Evolutionary conservation across 169 alveolate species (phyloP), one percentile per base, ranked within the genome.

Genomic region (Theileria equi): DNA sequence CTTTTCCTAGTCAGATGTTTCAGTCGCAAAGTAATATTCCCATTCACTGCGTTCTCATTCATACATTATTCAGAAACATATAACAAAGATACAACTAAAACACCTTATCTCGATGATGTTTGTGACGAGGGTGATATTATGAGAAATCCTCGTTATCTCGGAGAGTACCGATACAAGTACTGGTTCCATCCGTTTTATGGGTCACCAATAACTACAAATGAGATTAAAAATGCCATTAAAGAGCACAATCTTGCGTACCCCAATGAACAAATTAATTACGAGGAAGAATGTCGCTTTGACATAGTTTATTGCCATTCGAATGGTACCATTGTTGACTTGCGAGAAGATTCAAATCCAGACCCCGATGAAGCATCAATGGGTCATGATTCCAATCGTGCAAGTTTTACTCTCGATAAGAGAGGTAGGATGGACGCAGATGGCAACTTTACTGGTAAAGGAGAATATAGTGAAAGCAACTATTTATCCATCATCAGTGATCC

Each of bases 301-400:
- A 50, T 78, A 16, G 71, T 80, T 19, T 81, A 85, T 35, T 84
- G 87, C 52, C 92, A 85, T 63, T 85, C 92, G 13, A 84, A 85
- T 60, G 92, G 92, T 21, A 85, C 92, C 13, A 85, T 85, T 29
- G 84, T 85, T 59, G 70, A 85, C 43, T 77, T 85, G 25, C 84
- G 78, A 43, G 92, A 81, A 63, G 48, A 78, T 47, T 47, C 29
- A 32, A 60, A 47, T 16, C 85, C 85, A 1, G 64, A 65, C 36
- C n/a, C n/a, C n/a, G n/a, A n/a, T n/a, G n/a, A n/a, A n/a, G n/a
- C n/a, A n/a, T n/a, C n/a, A n/a, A n/a, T n/a, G n/a, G n/a, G n/a
- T n/a, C n/a, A n/a, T n/a, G n/a, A n/a, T n/a, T n/a, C n/a, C n/a
- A n/a, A n/a, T n/a, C n/a, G n/a, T n/a, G n/a, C n/a, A n/a, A n/a